Base-by-base conservation (phyloP, 1,284 basidiomycete genomes). In the Hortiboletus rubellus region DNA sequence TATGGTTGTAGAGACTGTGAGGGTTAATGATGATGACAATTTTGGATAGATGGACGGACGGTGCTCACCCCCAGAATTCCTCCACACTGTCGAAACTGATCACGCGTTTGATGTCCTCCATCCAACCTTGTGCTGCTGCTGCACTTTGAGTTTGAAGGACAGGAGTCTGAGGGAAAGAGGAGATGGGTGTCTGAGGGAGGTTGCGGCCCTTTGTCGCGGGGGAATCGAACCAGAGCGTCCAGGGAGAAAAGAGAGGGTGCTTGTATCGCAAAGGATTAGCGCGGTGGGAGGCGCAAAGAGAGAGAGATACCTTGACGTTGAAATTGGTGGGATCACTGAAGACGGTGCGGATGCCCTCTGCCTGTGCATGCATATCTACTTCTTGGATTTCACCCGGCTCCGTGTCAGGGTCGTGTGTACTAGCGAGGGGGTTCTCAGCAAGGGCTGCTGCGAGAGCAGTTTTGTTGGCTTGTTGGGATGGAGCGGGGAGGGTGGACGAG, bases 171-270 rank as follows among this genome's bases (percentile, higher is more conserved):
- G 90, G 91, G 61, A 92, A 87, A 37, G 89, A 86, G 54, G 89
- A 82, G 52, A 89, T 76, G 54, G 89, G 91, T 24, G 92, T 94
- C 74, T 94, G 92, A 37, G 93, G 92, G 37, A 94, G 79, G 74
- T 90, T 91, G 57, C 90, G 84, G 55, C 87, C 87, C 75, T 96
- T 96, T 48, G 92, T 93, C 48, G 85, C 82, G 4, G 93, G 93
- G 48, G 94, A 96, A 73, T 97, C 95, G 72, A 96, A 98, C 93
- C 93, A 97, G 46, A 98, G 86, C 7, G 94, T 97, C 95, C 95
- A 97, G n/a, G 88, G 80, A 36, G 94, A 93, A 74, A 85, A 96
- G 38, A 96, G 84, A 27, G 94, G 94, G 71, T 96, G 94, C 93
- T 95, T 68, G 57, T 12, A 30, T 49, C 30, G 34, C 51, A 33